Evolutionary conservation across 208 protist genomes (phyloP), one percentile per base, ranked within the genome.

Genomic region (Acanthamoeba castellanii): DNA sequence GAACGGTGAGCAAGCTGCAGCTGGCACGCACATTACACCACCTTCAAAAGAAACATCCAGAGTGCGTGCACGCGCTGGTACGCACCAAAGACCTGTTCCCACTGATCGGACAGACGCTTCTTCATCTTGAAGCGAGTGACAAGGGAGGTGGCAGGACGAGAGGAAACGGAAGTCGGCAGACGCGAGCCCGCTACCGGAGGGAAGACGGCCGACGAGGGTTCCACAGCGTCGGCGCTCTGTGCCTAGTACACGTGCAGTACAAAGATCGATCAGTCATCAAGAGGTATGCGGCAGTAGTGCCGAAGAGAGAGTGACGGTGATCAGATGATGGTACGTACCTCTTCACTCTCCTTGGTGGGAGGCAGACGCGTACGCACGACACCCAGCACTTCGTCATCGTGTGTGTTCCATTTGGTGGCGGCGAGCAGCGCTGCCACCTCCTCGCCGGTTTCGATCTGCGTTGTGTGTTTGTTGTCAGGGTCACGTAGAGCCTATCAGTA

Each of bases 41-140:
- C 16, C 52, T 57, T 57, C 16, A 18, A 57, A 57, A 11, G 52
- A 20, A 11, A 57, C 0, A 11, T 57, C 52, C 52, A 64, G 34
- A 16, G 18, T 14, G 14, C 32, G 27, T 30, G 13, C 5, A 57
- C 37, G 37, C 42, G 30, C 25, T n/a, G 13, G 34, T n/a, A 52
- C 22, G 30, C 74, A 92, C 85, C 85, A 55, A 76, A 92, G 45
- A 74, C 55, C 37, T 34, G 16, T 16, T 92, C 85, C 85, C 85
- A 92, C 66, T 55, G 85, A 14, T 68, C 64, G 55, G 59, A 52
- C 85, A 92, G 20, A 52, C 85, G 85, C 85, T 92, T 68, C 85
- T 92, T 92, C 55, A 92, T 52, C 27, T 92, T 68, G 45, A 92
- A 92, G 30, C 85, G 55, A 6, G 30, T 92, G 20, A 92, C 85